A percentile compares a stretch with the other conserved stretches of the same genome.
Evolutionary conservation across 176 grass and related monocot species (phyloP).

Genomic region (Carex kokanica): DNA sequence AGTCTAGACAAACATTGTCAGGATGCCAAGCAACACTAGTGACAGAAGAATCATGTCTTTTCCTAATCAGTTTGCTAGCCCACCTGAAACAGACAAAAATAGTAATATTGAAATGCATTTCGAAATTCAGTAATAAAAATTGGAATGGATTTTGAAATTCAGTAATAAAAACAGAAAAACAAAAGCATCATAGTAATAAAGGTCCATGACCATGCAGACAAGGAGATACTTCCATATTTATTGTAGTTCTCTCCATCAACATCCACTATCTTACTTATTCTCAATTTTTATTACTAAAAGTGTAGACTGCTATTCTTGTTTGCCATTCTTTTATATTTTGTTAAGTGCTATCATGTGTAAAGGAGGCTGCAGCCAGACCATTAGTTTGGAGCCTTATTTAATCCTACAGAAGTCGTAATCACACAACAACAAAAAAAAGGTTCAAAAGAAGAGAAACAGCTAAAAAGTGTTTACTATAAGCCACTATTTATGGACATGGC

Average conservation of each 20-base stretch:
- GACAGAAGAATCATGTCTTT: conserved; percentile 95
- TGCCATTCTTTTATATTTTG: too few relatives aligned
- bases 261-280: too few relatives aligned
- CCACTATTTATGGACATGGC: not conserved
- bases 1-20: conserved; percentile 67
- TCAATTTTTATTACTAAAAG: too few relatives aligned
- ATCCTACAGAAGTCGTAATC: not conserved
- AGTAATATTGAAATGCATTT: not conserved
- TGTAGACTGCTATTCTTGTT: too few relatives aligned
- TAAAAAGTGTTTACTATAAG: not conserved
- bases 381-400: not conserved
- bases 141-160: not conserved
- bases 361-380: not conserved
- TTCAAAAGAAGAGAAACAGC: not conserved
- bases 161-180: not conserved
- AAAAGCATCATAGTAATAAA: too few relatives aligned
- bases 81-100: conserved; percentile 51
- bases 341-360: not conserved
- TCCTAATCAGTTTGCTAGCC: conserved; percentile 97
- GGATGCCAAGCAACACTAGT: conserved; percentile 96
- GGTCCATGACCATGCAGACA: too few relatives aligned
- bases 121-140: not conserved
- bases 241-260: too few relatives aligned
- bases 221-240: too few relatives aligned
- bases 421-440: not conserved